phyloP scores from a whole-genome alignment of 345 rosid species.

The Erodium maritimum region DNA sequence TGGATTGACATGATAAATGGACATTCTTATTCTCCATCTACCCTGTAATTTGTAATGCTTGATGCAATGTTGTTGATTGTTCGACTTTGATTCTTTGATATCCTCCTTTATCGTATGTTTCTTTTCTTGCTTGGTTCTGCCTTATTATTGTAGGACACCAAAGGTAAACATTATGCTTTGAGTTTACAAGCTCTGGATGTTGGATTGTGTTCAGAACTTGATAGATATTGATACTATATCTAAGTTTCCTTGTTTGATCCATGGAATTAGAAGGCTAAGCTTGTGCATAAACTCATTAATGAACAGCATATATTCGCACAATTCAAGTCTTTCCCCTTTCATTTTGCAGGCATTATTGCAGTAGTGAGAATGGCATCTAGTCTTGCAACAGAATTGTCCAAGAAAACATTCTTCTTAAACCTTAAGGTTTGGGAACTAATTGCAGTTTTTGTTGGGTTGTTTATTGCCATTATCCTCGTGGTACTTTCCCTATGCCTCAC shows the following conservation, averaged over 20 bases:
- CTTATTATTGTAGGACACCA: too few relatives aligned
- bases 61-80: background rate
- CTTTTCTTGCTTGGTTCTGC: too few relatives aligned
- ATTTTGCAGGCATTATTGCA: conserved; percentile 21
- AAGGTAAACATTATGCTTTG: too few relatives aligned
- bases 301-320: background rate
- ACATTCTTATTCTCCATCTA: too few relatives aligned
- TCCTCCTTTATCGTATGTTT: background rate
- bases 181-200: background rate
- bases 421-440: conserved; percentile 13
- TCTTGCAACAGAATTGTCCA: conserved; percentile 10
- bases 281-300: background rate
- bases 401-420: conserved; percentile 10
- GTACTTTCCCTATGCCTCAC: conserved; percentile 10
- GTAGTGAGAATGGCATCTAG: conserved; percentile 6
- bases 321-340: background rate
- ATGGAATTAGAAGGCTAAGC: too few relatives aligned
- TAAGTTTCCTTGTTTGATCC: too few relatives aligned
- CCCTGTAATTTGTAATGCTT: too few relatives aligned
- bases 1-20: too few relatives aligned
- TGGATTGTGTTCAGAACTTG: background rate
- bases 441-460: conserved; percentile 6
- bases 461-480: conserved; percentile 9
- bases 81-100: background rate
- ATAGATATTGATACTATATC: background rate